These are phyloP conservation scores for Aspergillus proliferans DNA, from an alignment of 2,329 filamentous ascomycete genomes.

Conservation along the genomic window DNA sequence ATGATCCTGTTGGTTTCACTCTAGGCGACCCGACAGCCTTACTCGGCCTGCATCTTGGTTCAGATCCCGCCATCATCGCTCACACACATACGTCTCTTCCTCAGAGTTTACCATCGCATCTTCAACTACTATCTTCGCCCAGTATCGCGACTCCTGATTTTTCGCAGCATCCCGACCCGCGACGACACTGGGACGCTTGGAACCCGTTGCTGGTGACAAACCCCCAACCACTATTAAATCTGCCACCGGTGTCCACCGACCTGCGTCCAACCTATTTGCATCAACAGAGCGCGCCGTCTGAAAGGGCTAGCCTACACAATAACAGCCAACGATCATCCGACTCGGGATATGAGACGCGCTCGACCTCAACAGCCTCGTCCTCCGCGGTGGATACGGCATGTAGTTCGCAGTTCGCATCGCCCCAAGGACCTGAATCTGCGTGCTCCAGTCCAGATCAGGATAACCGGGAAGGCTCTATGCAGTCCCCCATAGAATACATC, in stretches of 20 bases:
- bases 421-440: constrained; percentile 15
- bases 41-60: constrained; percentile 21
- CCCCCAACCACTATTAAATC: constrained; percentile 11
- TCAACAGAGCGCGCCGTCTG: constrained; percentile 25
- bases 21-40: constrained; percentile 19
- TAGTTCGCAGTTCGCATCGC: constrained; percentile 18
- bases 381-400: constrained; percentile 22
- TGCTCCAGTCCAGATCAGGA: background rate
- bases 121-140: constrained; percentile 8
- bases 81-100: constrained; percentile 13
- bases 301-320: constrained; percentile 25
- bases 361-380: constrained; percentile 18
- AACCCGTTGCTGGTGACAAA: constrained; percentile 27
- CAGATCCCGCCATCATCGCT: constrained; percentile 15
- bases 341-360: constrained; percentile 32
- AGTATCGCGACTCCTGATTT: constrained; percentile 14
- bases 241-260: constrained; percentile 9
- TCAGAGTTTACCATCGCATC: constrained; percentile 13
- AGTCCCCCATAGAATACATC: constrained; percentile 36
- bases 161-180: constrained; percentile 14
- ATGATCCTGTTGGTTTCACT: constrained; percentile 7
- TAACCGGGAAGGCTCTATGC: background rate
- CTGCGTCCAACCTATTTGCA: constrained; percentile 11
- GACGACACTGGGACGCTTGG: constrained; percentile 25
- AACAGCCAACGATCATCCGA: constrained; percentile 25